Evolutionary conservation across 768 basidiomycete species (phyloP).

Genomic region (Suillus weaverae): DNA sequence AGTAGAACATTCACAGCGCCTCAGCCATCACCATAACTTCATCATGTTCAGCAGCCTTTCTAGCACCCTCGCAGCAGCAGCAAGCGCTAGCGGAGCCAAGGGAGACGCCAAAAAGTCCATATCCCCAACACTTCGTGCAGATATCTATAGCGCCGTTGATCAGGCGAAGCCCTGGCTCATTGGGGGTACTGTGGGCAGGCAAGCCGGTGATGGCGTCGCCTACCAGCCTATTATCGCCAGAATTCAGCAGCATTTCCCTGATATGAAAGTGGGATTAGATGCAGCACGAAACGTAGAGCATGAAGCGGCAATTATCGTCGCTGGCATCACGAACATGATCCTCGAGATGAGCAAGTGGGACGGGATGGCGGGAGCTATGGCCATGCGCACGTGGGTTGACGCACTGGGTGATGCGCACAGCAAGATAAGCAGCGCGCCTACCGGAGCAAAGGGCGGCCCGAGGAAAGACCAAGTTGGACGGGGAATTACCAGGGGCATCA

Average conservation of each 20-base stretch:
- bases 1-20: neutral
- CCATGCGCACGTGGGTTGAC: conserved; percentile 57
- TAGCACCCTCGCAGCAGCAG: conserved; percentile 39
- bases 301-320: conserved; percentile 51
- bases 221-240: conserved; percentile 43
- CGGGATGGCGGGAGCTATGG: conserved; percentile 55
- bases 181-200: conserved; percentile 38
- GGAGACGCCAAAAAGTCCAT: conserved; percentile 41
- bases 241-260: conserved; percentile 53
- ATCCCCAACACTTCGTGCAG: conserved; percentile 49
- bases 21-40: neutral
- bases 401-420: conserved; percentile 43
- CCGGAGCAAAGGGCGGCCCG: conserved; percentile 16
- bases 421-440: conserved; percentile 24
- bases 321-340: conserved; percentile 54
- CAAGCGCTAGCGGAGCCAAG: conserved; percentile 22
- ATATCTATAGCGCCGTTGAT: conserved; percentile 52
- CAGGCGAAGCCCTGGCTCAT: conserved; percentile 47
- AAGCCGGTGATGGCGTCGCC: conserved; percentile 56
- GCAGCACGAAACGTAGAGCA: conserved; percentile 45
- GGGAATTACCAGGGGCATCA: conserved; percentile 52
- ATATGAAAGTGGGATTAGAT: conserved; percentile 46
- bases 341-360: conserved; percentile 58
- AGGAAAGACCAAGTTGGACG: conserved; percentile 45
- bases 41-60: conserved; percentile 50